Percentiles rank a stretch among this genome's conserved stretches.
Evolutionary conservation across 305 asterid species (phyloP).

Genomic region (Solanum hybrid): DNA sequence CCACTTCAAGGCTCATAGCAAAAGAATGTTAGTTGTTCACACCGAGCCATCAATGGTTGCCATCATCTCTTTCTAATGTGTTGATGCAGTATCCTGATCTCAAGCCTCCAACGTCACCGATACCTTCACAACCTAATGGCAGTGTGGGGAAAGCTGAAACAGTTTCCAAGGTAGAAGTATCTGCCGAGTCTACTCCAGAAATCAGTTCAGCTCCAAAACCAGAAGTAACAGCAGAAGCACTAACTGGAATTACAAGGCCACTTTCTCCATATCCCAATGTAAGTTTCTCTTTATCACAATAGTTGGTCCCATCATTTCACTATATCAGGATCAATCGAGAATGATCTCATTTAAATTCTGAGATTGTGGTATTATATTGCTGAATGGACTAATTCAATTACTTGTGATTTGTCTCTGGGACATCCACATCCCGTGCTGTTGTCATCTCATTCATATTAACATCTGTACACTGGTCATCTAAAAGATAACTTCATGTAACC

Average conservation of each 20-base stretch:
- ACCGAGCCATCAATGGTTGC: not conserved
- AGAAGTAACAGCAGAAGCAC: slow-evolving; percentile 39
- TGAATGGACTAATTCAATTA: not conserved
- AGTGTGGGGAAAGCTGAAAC: not conserved
- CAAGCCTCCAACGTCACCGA: slow-evolving; percentile 95
- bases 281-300: slow-evolving; percentile 13
- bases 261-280: slow-evolving; percentile 90
- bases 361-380: not conserved
- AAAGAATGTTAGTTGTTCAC: not conserved
- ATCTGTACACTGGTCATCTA: not conserved
- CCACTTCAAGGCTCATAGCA: not conserved
- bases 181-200: slow-evolving; percentile 33
- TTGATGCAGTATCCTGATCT: slow-evolving; percentile 76
- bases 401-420: not conserved
- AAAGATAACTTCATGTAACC: not conserved
- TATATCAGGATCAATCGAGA: not conserved
- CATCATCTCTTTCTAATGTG: not conserved
- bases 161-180: slow-evolving; percentile 18
- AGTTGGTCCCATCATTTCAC: not conserved
- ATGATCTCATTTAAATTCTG: not conserved
- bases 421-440: not conserved
- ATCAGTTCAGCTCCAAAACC: slow-evolving; percentile 51
- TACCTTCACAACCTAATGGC: slow-evolving; percentile 56
- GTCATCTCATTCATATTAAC: not conserved
- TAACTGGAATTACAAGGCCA: slow-evolving; percentile 37